Evolutionary conservation across 2,329 filamentous ascomycete species (phyloP), one percentile per base, ranked within the genome.

Genomic region (Lasiodiplodia citricola): DNA sequence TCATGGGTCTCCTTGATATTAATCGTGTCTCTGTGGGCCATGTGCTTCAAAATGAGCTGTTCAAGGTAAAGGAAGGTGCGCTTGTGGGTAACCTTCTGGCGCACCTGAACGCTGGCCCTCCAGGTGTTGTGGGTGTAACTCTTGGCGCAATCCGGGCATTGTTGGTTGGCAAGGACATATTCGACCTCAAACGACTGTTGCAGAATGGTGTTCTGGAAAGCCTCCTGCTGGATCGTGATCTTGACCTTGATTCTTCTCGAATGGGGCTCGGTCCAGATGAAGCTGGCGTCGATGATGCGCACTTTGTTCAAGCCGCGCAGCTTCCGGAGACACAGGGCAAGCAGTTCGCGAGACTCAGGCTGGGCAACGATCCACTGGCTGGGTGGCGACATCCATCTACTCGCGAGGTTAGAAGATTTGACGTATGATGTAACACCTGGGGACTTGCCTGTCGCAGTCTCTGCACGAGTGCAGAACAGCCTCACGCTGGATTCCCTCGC

Each of bases 221-320:
- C 87, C 78, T 90, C 87, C 73, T 88, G 86, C 77, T 98, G 96
- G 58, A 98, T 91, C 0, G 96, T 98, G 80, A 99, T 91, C 84
- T 97, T 97, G 80, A 98, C 90, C 82, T 94, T 96, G 72, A 98
- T 87, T 78, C 96, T 87, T 77, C 93, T 87, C 75, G 94, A 97
- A 83, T 99, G 96, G 13, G 96, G 95, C 81, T 99, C 96, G 1
- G 96, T 99, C 96, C 96, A 99, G 77, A 98, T 92, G 78, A 98
- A 99, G 75, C 90, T 92, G 57, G 96, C 96, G 79, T 99, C 96
- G 76, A 97, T 94, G 76, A 99, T 96, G 70, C 96, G 88, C 73
- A 97, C 92, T 83, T 96, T 97, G 79, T 91, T 89, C 71, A 99
- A 83, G 37, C 94, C 94, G 72, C 92, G 87, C 71, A 99, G 83